phyloP scores from a whole-genome alignment of 495 filamentous ascomycete genomes.

The Stereocaulon alpinum region DNA sequence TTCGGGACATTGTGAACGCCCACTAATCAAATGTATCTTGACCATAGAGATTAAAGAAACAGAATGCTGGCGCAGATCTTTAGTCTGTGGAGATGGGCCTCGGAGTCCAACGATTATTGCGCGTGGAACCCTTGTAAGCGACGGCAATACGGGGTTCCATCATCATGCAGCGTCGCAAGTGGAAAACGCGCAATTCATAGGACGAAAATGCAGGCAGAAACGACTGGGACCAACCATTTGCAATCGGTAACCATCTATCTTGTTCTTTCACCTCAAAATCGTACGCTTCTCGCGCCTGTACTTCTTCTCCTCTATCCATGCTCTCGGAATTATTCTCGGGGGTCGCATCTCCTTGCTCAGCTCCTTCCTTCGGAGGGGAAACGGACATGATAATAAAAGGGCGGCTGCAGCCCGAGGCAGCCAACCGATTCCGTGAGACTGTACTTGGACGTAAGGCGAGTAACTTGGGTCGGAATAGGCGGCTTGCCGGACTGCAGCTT shows the following conservation, averaged over 20 bases:
- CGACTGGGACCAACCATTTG: conserved; percentile 83
- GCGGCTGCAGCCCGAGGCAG: conserved; percentile 16
- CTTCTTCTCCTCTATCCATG: conserved; percentile 60
- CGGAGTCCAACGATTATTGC: conserved; percentile 23
- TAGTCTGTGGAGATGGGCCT: conserved; percentile 25
- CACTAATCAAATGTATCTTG: conserved; percentile 28
- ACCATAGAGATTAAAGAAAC: conserved; percentile 30
- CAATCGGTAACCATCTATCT: conserved; percentile 98
- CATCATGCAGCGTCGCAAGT: conserved; percentile 27
- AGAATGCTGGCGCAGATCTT: conserved; percentile 30
- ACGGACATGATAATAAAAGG: conserved; percentile 73
- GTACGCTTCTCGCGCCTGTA: conserved; percentile 56
- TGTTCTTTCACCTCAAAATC: conserved; percentile 99
- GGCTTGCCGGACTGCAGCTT: conserved; percentile 8
- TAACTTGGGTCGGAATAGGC: conserved; percentile 12
- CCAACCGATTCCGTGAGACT: conserved; percentile 12
- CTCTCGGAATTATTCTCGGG: conserved; percentile 66
- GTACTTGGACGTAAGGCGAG: conserved; percentile 10
- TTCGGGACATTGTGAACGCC: conserved; percentile 31
- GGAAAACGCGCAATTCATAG: conserved; percentile 48
- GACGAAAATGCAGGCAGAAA: conserved; percentile 41
- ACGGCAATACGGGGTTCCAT: conserved; percentile 38
- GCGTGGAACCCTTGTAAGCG: conserved; percentile 34
- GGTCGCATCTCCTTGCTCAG: conserved; percentile 87
- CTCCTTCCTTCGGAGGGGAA: conserved; percentile 85